Evolutionary conservation across 768 basidiomycete species (phyloP).

Genomic region (Epithele typhae): DNA sequence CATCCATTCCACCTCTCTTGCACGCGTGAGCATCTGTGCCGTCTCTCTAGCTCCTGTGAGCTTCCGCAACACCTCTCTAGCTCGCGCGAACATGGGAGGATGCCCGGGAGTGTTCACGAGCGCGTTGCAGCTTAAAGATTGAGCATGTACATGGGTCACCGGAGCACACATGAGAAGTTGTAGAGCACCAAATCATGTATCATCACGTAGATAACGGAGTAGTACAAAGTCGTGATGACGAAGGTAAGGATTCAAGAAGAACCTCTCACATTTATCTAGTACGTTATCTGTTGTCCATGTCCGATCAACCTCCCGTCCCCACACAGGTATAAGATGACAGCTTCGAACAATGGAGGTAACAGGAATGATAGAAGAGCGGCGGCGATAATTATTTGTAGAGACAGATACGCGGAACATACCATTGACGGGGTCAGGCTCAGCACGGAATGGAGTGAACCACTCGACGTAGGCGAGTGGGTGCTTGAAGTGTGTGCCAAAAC

Average conservation of each 20-base stretch:
- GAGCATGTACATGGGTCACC: no score
- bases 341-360: not conserved
- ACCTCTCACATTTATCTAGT: not conserved
- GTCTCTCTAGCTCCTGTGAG: no score
- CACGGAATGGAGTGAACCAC: constrained; percentile 5
- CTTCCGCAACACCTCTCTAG: no score
- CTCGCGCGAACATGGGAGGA: no score
- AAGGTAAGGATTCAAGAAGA: constrained; percentile 7
- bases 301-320: not conserved
- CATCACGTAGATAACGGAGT: not conserved
- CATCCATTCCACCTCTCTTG: no score
- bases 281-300: not conserved
- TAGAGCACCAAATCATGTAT: no score
- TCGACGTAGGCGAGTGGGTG: constrained; percentile 4
- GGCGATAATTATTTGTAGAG: not conserved
- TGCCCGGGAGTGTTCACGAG: no score
- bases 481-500: not conserved
- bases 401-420: not conserved
- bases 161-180: no score
- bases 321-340: constrained; percentile 3
- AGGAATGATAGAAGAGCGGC: not conserved
- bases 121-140: no score
- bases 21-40: no score
- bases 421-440: no score
- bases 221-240: constrained; percentile 4